Conservation (phyloP, 352 stramenopile species). For the Halophytophthora polymorphica region DNA sequence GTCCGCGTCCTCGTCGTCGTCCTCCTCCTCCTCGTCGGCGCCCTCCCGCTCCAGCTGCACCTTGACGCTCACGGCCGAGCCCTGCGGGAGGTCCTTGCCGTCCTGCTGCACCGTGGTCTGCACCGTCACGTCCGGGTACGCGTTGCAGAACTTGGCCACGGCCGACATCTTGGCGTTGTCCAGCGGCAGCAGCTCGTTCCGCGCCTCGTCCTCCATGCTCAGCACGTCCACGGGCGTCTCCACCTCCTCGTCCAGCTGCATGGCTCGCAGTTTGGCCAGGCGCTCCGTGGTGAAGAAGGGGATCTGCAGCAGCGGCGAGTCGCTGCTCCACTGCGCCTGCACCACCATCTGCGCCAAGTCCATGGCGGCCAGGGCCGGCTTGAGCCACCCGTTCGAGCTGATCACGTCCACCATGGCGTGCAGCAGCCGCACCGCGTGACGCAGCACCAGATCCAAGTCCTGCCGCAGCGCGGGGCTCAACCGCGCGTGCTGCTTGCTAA, state of each 20-base stretch:
- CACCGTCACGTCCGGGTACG: slow-evolving; percentile 98
- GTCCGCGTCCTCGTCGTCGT: slow-evolving; percentile 50
- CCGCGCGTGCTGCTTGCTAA: slow-evolving; percentile 89
- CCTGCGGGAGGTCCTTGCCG: slow-evolving; percentile 88
- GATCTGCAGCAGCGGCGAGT: slow-evolving; percentile 95
- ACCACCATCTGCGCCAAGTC: slow-evolving; percentile 99
- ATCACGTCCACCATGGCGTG: slow-evolving; percentile 99
- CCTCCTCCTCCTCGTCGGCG: slow-evolving; percentile 91
- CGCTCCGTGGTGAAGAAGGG: slow-evolving; percentile 96
- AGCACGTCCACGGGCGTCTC: slow-evolving; percentile 83
- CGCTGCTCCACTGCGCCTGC: slow-evolving; percentile 97
- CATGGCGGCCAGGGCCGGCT: slow-evolving; percentile 97
- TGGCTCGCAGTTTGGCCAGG: slow-evolving; percentile 43
- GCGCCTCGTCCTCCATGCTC: slow-evolving; percentile 93
- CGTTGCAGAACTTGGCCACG: slow-evolving; percentile 99
- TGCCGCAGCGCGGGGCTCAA: slow-evolving; percentile 90
- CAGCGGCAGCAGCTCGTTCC: slow-evolving; percentile 85
- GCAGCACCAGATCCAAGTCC: slow-evolving; percentile 92
- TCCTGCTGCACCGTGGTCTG: slow-evolving; percentile 90
- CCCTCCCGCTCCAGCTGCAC: slow-evolving; percentile 91
- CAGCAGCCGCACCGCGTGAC: slow-evolving; percentile 91
- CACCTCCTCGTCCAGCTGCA: slow-evolving; percentile 68
- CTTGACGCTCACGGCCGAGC: slow-evolving; percentile 88
- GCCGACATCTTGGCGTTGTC: slow-evolving; percentile 92
- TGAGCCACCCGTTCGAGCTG: slow-evolving; percentile 98